Evolutionary conservation across 2,329 filamentous ascomycete species (phyloP).

Genomic region (Curvularia lunata): DNA sequence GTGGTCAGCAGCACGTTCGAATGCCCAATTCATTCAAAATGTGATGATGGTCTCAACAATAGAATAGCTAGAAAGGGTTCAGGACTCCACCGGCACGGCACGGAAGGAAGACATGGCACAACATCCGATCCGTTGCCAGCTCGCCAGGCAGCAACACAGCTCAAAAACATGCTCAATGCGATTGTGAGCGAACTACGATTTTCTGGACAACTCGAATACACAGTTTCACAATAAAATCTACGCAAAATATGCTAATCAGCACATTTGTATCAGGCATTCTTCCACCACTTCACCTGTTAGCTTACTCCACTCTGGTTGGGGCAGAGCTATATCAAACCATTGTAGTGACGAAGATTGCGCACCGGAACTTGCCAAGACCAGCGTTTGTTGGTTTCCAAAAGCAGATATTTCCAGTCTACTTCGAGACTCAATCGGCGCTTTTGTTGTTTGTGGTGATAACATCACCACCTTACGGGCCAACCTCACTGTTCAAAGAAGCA

Average conservation of each 20-base stretch:
- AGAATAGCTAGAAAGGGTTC: no score
- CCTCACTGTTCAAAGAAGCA: conserved; percentile 33
- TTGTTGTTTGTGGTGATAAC: conserved; percentile 45
- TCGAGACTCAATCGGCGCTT: conserved; percentile 47
- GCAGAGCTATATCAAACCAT: conserved; percentile 52
- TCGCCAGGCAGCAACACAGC: conserved; percentile 11
- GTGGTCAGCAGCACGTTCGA: no score
- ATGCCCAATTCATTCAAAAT: no score
- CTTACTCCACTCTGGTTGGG: conserved; percentile 51
- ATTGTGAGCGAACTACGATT: no score
- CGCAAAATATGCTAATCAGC: not conserved
- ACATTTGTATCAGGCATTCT: conserved; percentile 11
- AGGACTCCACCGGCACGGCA: not conserved
- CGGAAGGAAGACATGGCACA: not conserved
- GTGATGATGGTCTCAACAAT: no score
- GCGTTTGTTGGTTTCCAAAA: conserved; percentile 52
- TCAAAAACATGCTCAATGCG: not conserved
- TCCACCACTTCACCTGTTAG: conserved; percentile 47
- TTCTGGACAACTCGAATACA: not conserved
- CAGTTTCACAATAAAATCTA: not conserved
- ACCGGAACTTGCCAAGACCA: conserved; percentile 43
- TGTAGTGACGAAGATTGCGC: conserved; percentile 51
- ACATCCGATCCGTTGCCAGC: not conserved
- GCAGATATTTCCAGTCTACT: conserved; percentile 51
- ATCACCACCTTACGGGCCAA: conserved; percentile 41